Evolutionary conservation across 768 basidiomycete species (phyloP).

Genomic region (Cyathus striatus): DNA sequence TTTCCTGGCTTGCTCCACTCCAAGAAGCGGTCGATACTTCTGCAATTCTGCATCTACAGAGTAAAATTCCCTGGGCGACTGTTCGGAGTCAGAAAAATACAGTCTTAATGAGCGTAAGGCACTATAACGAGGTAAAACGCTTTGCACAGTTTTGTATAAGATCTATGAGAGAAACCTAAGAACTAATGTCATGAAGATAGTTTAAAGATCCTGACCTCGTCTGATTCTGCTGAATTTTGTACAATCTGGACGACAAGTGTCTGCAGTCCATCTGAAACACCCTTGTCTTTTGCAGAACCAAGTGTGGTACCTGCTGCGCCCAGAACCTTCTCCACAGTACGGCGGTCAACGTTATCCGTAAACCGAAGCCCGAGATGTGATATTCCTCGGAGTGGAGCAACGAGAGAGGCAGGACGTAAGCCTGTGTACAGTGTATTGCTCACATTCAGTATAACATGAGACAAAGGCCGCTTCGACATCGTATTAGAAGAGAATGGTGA

Average conservation of each 20-base stretch:
- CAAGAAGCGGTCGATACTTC: not conserved
- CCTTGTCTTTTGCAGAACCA: constrained; percentile 10
- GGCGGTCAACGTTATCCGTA: constrained; percentile 31
- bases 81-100: constrained; percentile 3
- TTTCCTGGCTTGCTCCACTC: constrained; percentile 12
- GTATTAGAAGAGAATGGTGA: constrained; percentile 3
- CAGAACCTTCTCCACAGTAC: constrained; percentile 41
- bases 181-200: no score
- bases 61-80: no score
- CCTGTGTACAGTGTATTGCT: constrained; percentile 40
- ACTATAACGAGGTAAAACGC: constrained; percentile 33
- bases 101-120: constrained; percentile 25
- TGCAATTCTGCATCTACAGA: not conserved
- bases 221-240: constrained; percentile 7
- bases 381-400: constrained; percentile 28
- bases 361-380: constrained; percentile 28
- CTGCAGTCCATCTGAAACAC: constrained; percentile 12
- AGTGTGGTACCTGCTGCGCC: constrained; percentile 33
- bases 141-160: constrained; percentile 33
- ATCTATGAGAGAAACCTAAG: constrained; percentile 15
- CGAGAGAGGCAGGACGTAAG: constrained; percentile 36
- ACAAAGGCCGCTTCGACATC: constrained; percentile 19
- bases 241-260: constrained; percentile 26
- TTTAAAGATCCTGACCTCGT: not conserved
- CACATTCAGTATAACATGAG: constrained; percentile 30